These are phyloP conservation scores for Tylopilus intermedius DNA, from an alignment of 768 basidiomycete species.

Conservation along the genomic window DNA sequence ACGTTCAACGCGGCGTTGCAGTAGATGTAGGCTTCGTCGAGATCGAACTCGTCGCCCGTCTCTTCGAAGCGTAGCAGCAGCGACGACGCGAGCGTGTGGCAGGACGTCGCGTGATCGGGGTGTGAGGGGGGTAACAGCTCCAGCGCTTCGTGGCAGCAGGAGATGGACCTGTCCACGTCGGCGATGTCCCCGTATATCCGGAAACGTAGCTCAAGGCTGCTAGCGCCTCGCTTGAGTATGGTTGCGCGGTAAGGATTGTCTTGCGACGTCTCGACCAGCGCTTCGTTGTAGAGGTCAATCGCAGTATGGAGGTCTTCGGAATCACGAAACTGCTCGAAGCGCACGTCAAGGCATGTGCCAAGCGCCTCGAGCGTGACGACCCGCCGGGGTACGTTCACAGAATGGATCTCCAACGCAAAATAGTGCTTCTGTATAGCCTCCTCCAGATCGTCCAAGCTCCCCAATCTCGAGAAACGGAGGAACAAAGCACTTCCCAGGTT, in stretches of 20 bases:
- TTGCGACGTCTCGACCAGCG: constrained; percentile 16
- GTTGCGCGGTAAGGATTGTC: constrained; percentile 13
- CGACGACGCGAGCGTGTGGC: constrained; percentile 16
- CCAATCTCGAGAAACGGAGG: constrained; percentile 20
- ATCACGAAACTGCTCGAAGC: constrained; percentile 22
- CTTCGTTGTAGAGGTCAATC: constrained; percentile 26
- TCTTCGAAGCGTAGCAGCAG: constrained; percentile 25
- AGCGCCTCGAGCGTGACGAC: constrained; percentile 19
- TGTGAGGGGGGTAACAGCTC: constrained; percentile 17
- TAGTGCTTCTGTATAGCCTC: constrained; percentile 25
- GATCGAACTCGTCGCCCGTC: constrained; percentile 24
- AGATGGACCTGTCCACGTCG: constrained; percentile 28
- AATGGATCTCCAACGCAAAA: constrained; percentile 19
- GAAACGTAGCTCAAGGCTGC: constrained; percentile 14
- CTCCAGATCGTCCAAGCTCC: constrained; percentile 17
- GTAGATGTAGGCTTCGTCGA: constrained; percentile 22
- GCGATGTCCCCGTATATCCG: constrained; percentile 10
- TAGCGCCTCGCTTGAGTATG: constrained; percentile 16
- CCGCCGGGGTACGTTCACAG: constrained; percentile 10
- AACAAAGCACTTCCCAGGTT: constrained; percentile 24
- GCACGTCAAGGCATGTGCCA: constrained; percentile 20
- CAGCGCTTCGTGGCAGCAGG: constrained; percentile 20
- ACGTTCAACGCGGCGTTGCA: constrained; percentile 12
- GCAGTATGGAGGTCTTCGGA: constrained; percentile 22
- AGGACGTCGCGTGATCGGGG: constrained; percentile 12